phyloP scores from a whole-genome alignment of 345 rosid genomes.

The Populus davidiana region DNA sequence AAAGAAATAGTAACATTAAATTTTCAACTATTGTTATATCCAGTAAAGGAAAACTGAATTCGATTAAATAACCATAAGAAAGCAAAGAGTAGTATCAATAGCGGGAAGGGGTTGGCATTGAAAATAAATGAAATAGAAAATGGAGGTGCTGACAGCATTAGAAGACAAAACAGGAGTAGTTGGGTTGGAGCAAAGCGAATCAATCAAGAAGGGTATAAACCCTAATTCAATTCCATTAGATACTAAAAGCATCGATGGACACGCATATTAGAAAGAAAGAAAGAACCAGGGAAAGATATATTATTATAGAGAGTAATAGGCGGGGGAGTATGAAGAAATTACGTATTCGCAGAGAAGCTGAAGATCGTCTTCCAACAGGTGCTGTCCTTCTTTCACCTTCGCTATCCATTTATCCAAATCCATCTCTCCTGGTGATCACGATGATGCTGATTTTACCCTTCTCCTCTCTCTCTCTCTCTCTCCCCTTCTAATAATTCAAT shows the following conservation, averaged over 20 bases:
- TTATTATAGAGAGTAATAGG: background rate
- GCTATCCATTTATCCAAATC: conserved; percentile 99
- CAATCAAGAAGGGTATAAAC: background rate
- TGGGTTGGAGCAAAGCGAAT: background rate
- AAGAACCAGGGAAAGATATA: background rate
- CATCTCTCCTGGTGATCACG: conserved; percentile 44
- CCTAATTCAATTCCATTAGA: background rate
- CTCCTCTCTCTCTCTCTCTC: background rate
- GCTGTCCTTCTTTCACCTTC: conserved; percentile 94
- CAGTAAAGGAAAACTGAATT: background rate
- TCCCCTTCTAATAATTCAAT: background rate
- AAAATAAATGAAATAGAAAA: background rate
- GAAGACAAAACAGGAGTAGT: background rate
- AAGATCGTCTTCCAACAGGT: conserved; percentile 91
- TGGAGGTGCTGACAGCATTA: background rate
- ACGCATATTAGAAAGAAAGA: background rate
- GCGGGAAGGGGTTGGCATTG: background rate
- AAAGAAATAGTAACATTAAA: background rate
- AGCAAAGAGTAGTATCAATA: background rate
- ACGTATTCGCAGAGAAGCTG: conserved; percentile 99
- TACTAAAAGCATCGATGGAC: background rate
- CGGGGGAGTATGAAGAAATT: conserved; percentile 5
- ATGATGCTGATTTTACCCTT: background rate
- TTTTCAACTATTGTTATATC: background rate
- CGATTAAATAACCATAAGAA: background rate